A percentile compares a stretch with the other conserved stretches of the same genome.
These are phyloP conservation scores for Hydnomerulius pinastri DNA, from an alignment of 768 basidiomycete genomes.

Conservation along the genomic window DNA sequence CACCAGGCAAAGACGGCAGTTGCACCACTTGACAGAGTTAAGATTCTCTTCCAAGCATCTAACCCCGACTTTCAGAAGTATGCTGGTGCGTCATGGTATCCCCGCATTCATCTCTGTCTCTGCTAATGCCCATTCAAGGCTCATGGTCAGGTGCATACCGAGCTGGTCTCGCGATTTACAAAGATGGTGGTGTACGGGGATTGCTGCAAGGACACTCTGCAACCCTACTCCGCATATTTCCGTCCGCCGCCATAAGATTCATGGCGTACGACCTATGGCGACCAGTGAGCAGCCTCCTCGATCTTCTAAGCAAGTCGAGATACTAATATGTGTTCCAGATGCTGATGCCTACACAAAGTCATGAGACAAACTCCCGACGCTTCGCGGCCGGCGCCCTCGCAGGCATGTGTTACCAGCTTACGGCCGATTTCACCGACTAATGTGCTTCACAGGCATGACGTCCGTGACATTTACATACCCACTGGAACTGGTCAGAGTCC, in stretches of 20 bases:
- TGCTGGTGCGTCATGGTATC: constrained; percentile 60
- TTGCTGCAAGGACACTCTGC: constrained; percentile 96
- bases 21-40: constrained; percentile 95
- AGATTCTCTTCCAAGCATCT: constrained; percentile 97
- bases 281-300: constrained; percentile 49
- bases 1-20: constrained; percentile 89
- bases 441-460: constrained; percentile 58
- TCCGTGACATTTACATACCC: constrained; percentile 95
- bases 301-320: background rate
- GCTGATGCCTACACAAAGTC: constrained; percentile 80
- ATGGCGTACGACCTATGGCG: constrained; percentile 93
- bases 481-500: constrained; percentile 91
- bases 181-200: constrained; percentile 68
- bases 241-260: constrained; percentile 96
- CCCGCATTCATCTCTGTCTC: constrained; percentile 28
- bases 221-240: constrained; percentile 91
- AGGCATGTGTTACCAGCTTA: constrained; percentile 48
- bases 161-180: constrained; percentile 74
- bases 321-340: constrained; percentile 44
- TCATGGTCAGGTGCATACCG: constrained; percentile 83
- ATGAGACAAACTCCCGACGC: constrained; percentile 76
- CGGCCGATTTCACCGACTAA: background rate
- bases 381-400: constrained; percentile 88
- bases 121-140: constrained; percentile 46
- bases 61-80: constrained; percentile 95